A percentile compares a stretch with the other conserved stretches of the same genome.
Conservation (phyloP, 768 basidiomycete genomes). For the Pisolithus sp. region DNA sequence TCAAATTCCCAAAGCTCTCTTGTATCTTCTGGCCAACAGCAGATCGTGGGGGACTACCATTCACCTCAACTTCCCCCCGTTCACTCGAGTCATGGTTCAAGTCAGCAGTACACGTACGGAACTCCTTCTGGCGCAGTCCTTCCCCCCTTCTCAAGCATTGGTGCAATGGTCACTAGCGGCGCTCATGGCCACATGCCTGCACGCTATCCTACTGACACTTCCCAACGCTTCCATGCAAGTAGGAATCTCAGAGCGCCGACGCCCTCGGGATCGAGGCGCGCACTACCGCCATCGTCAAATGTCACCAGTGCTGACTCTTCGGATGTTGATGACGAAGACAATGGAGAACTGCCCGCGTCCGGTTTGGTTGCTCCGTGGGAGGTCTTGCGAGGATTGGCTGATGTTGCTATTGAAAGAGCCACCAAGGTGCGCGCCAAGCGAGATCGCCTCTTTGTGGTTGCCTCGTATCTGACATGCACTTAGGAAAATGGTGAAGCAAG, state of each 20-base stretch:
- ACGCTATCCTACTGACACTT: constrained; percentile 45
- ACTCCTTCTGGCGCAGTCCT: constrained; percentile 47
- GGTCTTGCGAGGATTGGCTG: constrained; percentile 72
- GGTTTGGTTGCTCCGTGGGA: constrained; percentile 86
- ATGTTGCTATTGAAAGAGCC: constrained; percentile 74
- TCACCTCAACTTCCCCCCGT: constrained; percentile 36
- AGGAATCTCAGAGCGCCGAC: constrained; percentile 29
- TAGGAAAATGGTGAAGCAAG: constrained; percentile 69
- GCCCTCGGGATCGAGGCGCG: constrained; percentile 48
- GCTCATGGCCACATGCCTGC: constrained; percentile 49
- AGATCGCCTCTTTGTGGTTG: background rate
- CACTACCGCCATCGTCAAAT: constrained; percentile 55
- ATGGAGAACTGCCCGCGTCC: constrained; percentile 70
- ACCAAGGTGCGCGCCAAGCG: constrained; percentile 49
- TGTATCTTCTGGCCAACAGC: constrained; percentile 26
- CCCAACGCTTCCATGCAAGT: constrained; percentile 22
- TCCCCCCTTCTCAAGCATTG: constrained; percentile 68
- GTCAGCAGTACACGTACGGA: constrained; percentile 27
- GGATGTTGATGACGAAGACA: constrained; percentile 78
- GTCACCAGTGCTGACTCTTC: constrained; percentile 77
- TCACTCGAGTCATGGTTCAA: constrained; percentile 34
- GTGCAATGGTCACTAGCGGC: constrained; percentile 41
- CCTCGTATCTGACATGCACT: constrained; percentile 9
- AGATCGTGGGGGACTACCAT: constrained; percentile 37
- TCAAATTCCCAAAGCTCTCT: constrained; percentile 31